Percentiles rank a stretch among this genome's conserved stretches.
phyloP scores from a whole-genome alignment of 179 eudicot species.

The Nepenthes alata region DNA sequence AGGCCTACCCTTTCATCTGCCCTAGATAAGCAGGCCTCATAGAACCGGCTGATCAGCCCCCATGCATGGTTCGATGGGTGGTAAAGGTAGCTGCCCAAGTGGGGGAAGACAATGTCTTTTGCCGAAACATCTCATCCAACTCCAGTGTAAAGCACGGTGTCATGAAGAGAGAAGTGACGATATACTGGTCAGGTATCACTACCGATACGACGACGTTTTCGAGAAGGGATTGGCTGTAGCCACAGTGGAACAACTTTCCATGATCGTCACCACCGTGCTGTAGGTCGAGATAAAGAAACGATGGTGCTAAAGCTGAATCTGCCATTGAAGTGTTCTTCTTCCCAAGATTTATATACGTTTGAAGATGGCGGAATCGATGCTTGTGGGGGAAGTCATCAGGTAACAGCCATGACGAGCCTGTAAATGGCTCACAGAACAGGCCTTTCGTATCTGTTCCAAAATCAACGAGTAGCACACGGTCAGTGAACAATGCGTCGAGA shows the following conservation, averaged over 20 bases:
- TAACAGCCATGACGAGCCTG: constrained; percentile 46
- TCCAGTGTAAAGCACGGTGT: constrained; percentile 39
- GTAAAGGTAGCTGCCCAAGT: constrained; percentile 45
- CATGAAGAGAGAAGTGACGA: constrained; percentile 45
- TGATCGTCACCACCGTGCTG: constrained; percentile 28
- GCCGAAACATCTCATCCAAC: constrained; percentile 32
- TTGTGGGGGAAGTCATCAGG: constrained; percentile 43
- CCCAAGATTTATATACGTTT: constrained; percentile 28
- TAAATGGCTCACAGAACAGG: constrained; percentile 70
- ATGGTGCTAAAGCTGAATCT: constrained; percentile 1
- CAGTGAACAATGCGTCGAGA: constrained; percentile 56
- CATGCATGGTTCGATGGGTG: constrained; percentile 55
- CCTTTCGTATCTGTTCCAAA: constrained; percentile 34
- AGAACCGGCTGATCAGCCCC: constrained; percentile 48
- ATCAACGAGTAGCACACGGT: constrained; percentile 51
- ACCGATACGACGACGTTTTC: constrained; percentile 31
- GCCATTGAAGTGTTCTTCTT: constrained; percentile 9
- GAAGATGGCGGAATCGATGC: constrained; percentile 19
- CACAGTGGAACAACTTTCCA: constrained; percentile 43
- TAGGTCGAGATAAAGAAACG: constrained; percentile 32
- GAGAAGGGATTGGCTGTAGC: constrained; percentile 27
- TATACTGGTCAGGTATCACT: constrained; percentile 39
- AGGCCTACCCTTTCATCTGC: constrained; percentile 49
- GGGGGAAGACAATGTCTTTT: constrained; percentile 45
- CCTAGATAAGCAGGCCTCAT: constrained; percentile 36